Conservation (phyloP, 164 flowering plant species). For the Vitis vinifera region DNA sequence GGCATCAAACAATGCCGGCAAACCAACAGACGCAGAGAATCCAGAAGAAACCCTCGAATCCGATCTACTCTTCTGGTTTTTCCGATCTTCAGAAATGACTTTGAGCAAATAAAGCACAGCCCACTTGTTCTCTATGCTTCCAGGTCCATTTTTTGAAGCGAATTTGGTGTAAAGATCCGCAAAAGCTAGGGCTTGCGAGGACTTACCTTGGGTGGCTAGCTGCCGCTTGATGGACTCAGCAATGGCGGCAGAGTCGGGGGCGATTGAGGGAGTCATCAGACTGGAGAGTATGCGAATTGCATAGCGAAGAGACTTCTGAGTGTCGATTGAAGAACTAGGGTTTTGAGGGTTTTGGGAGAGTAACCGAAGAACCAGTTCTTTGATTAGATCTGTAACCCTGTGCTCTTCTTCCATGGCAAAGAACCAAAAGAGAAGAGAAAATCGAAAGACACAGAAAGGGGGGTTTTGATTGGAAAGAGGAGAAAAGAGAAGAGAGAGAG, state of each 20-base stretch:
- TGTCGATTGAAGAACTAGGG: constrained; percentile 31
- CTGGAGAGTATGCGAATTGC: constrained; percentile 78
- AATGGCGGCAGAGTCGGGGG: constrained; percentile 76
- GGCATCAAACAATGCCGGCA: constrained; percentile 39
- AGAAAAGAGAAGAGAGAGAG: constrained; percentile 10
- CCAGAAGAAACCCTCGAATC: constrained; percentile 28
- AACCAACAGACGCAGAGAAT: constrained; percentile 42
- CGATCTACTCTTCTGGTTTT: constrained; percentile 11
- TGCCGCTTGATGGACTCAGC: constrained; percentile 91
- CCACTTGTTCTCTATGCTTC: constrained; percentile 76
- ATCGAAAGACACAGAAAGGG: no score
- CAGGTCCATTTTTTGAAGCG: constrained; percentile 65
- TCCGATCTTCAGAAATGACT: constrained; percentile 68
- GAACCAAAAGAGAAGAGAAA: not conserved
- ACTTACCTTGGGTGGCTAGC: constrained; percentile 80
- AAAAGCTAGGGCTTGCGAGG: constrained; percentile 83
- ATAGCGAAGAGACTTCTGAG: constrained; percentile 57
- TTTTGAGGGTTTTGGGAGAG: constrained; percentile 26
- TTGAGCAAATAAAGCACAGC: constrained; percentile 84
- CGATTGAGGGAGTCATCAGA: constrained; percentile 81
- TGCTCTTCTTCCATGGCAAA: constrained; percentile 52
- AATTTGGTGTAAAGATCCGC: constrained; percentile 84
- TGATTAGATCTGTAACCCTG: constrained; percentile 70
- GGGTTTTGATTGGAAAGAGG: not conserved
- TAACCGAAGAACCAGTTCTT: constrained; percentile 75